These are phyloP conservation scores for Trebouxia gelatinosa DNA, from an alignment of 163 green algal species.

Conservation along the genomic window DNA sequence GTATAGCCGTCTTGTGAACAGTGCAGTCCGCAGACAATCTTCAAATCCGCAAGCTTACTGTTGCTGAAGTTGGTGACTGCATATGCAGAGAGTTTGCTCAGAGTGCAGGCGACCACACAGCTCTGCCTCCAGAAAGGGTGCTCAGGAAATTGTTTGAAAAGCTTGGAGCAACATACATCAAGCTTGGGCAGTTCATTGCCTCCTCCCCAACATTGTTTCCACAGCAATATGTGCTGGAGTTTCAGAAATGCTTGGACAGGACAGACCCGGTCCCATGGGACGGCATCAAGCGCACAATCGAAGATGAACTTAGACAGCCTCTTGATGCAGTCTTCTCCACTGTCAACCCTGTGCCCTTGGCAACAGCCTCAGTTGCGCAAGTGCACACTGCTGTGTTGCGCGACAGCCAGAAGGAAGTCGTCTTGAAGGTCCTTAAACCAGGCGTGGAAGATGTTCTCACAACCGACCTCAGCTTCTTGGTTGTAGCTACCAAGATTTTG, in stretches of 20 bases:
- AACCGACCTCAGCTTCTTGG: conserved; percentile 93
- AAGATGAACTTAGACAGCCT: conserved; percentile 67
- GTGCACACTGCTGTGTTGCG: conserved; percentile 68
- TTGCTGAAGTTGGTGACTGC: too few species aligned
- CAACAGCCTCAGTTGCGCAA: conserved; percentile 88
- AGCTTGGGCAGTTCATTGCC: conserved; percentile 93
- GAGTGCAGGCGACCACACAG: neutral
- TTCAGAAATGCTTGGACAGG: conserved; percentile 92
- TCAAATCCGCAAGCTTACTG: too few species aligned
- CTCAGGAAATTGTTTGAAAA: conserved; percentile 93
- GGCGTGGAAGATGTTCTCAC: conserved; percentile 88
- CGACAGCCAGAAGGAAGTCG: conserved; percentile 79
- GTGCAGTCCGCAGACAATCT: too few species aligned
- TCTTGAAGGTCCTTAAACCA: conserved; percentile 96
- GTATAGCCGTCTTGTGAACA: neutral
- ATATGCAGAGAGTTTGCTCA: conserved; percentile 12
- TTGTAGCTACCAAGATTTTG: conserved; percentile 68
- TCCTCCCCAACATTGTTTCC: conserved; percentile 94
- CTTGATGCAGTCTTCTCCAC: conserved; percentile 76
- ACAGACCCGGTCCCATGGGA: conserved; percentile 76
- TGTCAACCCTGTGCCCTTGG: conserved; percentile 83
- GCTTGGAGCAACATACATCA: conserved; percentile 97
- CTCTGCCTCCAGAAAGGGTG: conserved; percentile 33
- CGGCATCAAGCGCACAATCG: conserved; percentile 75
- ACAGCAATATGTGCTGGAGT: conserved; percentile 93